These are phyloP conservation scores for Wakefieldia striispora DNA, from an alignment of 768 basidiomycete genomes.

Conservation along the genomic window DNA sequence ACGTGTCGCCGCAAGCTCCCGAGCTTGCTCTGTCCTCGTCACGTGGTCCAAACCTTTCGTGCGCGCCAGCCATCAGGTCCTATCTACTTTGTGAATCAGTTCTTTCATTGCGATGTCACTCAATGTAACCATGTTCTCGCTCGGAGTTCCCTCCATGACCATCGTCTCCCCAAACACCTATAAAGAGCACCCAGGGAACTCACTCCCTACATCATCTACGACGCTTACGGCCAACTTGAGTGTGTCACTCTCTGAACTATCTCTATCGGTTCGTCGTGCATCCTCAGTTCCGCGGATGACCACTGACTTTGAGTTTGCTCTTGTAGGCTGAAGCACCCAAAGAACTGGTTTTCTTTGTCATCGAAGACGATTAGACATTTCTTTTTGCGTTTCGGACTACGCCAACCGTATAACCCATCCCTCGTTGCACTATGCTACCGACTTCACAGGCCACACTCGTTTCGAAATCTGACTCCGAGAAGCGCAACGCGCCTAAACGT, in stretches of 20 bases:
- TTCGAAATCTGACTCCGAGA: conserved; percentile 3
- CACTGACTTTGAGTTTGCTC: background rate
- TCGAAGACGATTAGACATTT: background rate
- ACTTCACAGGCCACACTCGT: conserved; percentile 1
- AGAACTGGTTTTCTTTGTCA: conserved; percentile 1
- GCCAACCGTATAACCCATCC: background rate
- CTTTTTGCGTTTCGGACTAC: background rate
- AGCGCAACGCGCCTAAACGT: conserved; percentile 20
- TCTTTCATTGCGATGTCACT: conserved; percentile 22
- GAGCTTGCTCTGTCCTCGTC: conserved; percentile 25
- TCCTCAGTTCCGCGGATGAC: background rate
- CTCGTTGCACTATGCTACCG: conserved; percentile 3
- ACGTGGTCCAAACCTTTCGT: conserved; percentile 14
- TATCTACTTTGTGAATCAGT: conserved; percentile 16
- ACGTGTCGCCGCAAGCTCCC: conserved; percentile 23
- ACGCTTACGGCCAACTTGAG: conserved; percentile 5
- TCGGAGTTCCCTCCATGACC: background rate
- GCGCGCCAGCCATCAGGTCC: conserved; percentile 1
- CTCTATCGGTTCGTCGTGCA: conserved; percentile 4
- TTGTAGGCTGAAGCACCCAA: background rate
- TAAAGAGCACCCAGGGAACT: conserved; percentile 12
- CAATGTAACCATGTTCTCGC: conserved; percentile 12
- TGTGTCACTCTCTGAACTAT: conserved; percentile 4
- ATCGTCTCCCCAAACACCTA: conserved; percentile 3
- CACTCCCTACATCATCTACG: conserved; percentile 5